Conservation (phyloP, 805 yeast species). For the Metschnikowia henanensis region DNA sequence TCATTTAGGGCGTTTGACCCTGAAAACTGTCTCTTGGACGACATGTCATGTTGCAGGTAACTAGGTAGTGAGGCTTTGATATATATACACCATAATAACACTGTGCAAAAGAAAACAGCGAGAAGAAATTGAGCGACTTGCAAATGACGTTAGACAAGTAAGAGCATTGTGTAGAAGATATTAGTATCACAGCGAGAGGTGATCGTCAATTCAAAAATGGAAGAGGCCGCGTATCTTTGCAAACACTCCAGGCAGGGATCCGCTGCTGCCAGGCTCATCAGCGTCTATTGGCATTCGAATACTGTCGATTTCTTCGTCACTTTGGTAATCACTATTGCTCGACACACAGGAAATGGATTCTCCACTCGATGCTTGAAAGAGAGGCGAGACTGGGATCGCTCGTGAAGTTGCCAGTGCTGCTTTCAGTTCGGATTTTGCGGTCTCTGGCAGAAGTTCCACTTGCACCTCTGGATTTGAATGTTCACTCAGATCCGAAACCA, state of each 20-base stretch:
- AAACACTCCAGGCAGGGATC: slow-evolving; percentile 4
- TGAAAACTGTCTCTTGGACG: too few species aligned
- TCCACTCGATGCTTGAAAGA: background rate
- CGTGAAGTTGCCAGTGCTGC: background rate
- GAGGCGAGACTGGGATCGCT: background rate
- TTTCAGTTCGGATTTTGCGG: background rate
- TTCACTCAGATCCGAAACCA: slow-evolving; percentile 1
- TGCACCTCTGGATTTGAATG: background rate
- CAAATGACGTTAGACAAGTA: too few species aligned
- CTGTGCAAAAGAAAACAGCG: too few species aligned
- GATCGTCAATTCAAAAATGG: background rate
- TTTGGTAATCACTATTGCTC: slow-evolving; percentile 5
- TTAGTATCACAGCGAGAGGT: background rate
- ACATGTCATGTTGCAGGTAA: too few species aligned
- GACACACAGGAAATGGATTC: background rate
- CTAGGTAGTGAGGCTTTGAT: too few species aligned
- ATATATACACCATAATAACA: too few species aligned
- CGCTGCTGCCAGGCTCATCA: background rate
- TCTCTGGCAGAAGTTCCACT: background rate
- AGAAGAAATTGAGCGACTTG: too few species aligned
- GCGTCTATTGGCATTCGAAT: background rate
- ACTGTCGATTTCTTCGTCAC: slow-evolving; percentile 9
- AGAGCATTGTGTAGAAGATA: background rate
- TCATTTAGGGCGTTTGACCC: too few species aligned
- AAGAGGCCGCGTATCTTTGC: slow-evolving; percentile 8